Base-by-base conservation (phyloP, 805 yeast genomes). In the Candida boidinii region DNA sequence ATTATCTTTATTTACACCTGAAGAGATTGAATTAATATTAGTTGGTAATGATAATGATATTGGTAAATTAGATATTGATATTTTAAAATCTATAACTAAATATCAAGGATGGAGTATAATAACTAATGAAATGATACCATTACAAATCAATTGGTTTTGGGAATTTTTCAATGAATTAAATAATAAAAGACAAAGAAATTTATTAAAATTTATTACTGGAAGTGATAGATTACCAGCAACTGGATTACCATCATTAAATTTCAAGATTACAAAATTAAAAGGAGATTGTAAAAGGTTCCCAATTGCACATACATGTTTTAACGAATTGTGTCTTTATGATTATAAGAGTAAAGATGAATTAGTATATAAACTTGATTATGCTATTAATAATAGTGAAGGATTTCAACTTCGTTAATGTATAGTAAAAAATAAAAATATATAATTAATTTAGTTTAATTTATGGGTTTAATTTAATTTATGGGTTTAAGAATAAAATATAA, bases 221-320 rank as follows among this genome's bases (percentile, higher is more conserved):
- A 79, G 94, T 1, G 95, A 86, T 48, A 62, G 96, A 28, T 66
- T 92, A 7, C 97, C 98, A 1, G 94, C 96, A 0, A 84, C 95
- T 0, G 98, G 98, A 0, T 66, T 86, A 19, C 78, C 82, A 20
- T 79, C 81, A 32, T 59, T 90, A 60, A 65, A 66, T 28, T 79
- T 92, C 47, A 78, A 78, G 39, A 71, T 90, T n/a, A 71, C 79
- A 12, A 69, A 70, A 34, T 46, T 61, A 10, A 60, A 56, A 6
- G 45, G 40, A 2, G 65, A 62, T 21, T 63, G 69, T 2, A 23
- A 21, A 21, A 61, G 79, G 30, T 57, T 88, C 13, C 97, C 97
- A 0, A 61, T 80, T 12, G 86, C 96, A 0, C 97, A 90, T 51
- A 92, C 97, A 0, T 90, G 98, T 46, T 90, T 92, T 62, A 92